Evolutionary conservation across 1,139 yeast species (phyloP).

Genomic region (Insectozyma bohioensis): DNA sequence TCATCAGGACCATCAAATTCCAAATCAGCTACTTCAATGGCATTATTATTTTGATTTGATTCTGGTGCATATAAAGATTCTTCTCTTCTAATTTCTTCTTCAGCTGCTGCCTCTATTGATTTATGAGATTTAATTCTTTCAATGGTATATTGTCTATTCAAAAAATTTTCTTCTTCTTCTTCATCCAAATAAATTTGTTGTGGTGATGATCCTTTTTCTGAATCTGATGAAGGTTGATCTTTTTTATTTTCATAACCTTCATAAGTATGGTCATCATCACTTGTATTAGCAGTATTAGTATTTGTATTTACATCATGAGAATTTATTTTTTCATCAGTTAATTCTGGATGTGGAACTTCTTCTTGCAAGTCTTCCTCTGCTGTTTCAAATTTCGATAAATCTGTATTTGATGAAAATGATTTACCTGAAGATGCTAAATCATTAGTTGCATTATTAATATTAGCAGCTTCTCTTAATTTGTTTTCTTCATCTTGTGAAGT

Average conservation of each 20-base stretch:
- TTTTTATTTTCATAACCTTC: slow-evolving; percentile 3
- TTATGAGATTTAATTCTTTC: slow-evolving; percentile 20
- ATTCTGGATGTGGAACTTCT: slow-evolving; percentile 3
- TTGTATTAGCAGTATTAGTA: neutral
- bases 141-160: slow-evolving; percentile 22
- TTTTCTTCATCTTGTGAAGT: slow-evolving; percentile 38
- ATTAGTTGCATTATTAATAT: slow-evolving; percentile 7
- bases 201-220: slow-evolving; percentile 2
- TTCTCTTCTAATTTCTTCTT: slow-evolving; percentile 10
- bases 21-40: slow-evolving; percentile 38
- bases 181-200: neutral
- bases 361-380: slow-evolving; percentile 27
- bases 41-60: slow-evolving; percentile 7
- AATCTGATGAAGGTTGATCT: slow-evolving; percentile 2
- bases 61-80: neutral
- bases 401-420: slow-evolving; percentile 19
- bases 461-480: slow-evolving; percentile 32
- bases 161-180: slow-evolving; percentile 11
- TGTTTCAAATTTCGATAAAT: slow-evolving; percentile 34
- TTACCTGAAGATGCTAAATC: slow-evolving; percentile 10
- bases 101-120: slow-evolving; percentile 19
- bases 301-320: neutral
- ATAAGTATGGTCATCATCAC: neutral
- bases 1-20: slow-evolving; percentile 66
- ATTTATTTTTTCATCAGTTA: slow-evolving; percentile 1